Evolutionary conservation across 1,284 basidiomycete species (phyloP), one percentile per base, ranked within the genome.

Genomic region (Pseudozyma hubeiensis): DNA sequence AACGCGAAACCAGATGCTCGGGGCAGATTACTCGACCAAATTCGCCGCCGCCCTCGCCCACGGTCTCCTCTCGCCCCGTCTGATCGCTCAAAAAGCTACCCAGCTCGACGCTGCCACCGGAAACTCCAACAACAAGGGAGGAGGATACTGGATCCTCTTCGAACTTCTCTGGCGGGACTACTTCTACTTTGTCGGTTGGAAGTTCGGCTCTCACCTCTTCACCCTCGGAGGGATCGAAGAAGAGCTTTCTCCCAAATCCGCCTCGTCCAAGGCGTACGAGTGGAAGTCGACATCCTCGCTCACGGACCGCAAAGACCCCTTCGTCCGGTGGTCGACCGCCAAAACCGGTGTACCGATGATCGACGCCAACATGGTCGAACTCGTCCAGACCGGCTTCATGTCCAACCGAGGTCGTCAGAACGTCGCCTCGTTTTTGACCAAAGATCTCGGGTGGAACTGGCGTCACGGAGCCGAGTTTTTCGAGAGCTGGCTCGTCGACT

Each of bases 381-480:
- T 81, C 13, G 72, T 77, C 30, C 58, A 78, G 37, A 81, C 80
- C n/a, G 80, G 87, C n/a, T 88, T 87, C 79, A 88, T 88, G 86
- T 86, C 85, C 59, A 89, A 89, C 76, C 64, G 80, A 7, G 79
- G 77, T 9, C 55, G 78, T 6, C 78, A 81, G 44, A 81, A 81
- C 49, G 79, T 80, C 19, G 78, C 79, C 5, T 53, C 41, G 13
- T 75, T 81, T 49, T 55, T 81, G 8, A 78, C 75, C 49, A 80
- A 81, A 47, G 79, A 80, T 58, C 53, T 81, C 3, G 65, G 71
- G 34, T 79, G 65, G 62, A 79, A 81, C 40, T 81, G 79, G 80
- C 45, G 53, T 8, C 48, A 71, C 13, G 80, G 80, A 17, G 79
- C 80, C 30, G 80, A 81, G 30, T 72, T 64, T 46, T 80, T 81